Evolutionary conservation across 148 eudicot species (phyloP), one percentile per base, ranked within the genome.

Genomic region (Amaranthus hypochondriacus): DNA sequence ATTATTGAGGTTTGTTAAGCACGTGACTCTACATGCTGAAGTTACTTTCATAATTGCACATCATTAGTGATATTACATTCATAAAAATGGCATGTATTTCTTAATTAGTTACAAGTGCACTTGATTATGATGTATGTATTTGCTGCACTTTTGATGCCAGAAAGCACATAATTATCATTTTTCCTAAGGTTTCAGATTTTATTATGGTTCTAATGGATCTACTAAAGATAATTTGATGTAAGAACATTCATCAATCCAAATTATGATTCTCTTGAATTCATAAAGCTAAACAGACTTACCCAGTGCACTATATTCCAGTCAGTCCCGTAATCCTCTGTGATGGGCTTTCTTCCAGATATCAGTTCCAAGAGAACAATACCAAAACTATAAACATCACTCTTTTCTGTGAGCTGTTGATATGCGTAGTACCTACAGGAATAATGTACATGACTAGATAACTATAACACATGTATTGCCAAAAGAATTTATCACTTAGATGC

Each of bases 231-330:
- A 7, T 21, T 46, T 15, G 14, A 7, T 47, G 51, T 15, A 57
- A 71, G 28, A 46, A 15, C 9, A 46, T 56, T 8, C 15, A 13
- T 44, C 71, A 46, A 53, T 13, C n/a, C 4, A 14, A 9, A 54
- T 63, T 18, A 53, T 42, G 46, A 13, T 12, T 43, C 7, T 54
- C n/a, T 13, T 14, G 56, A 56, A 48, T 12, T 53, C 52, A n/a
- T 7, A n/a, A 21, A 68, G 62, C 14, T 14, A 76, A 60, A 68
- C 43, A 71, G 51, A 61, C 86, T 55, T 92, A 95, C 99, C 99
- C 99, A 95, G 80, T 90, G 96, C 73, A 95, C 96, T 50, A 95
- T 95, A 78, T 90, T 92, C 99, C 97, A 92, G 9, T 92, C 97
- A 13, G 79, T 62, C 15, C 96, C 97, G 68, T 80, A 92, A 62